phyloP scores from a whole-genome alignment of 169 alveolate genomes.

The Theileria luwenshuni region DNA sequence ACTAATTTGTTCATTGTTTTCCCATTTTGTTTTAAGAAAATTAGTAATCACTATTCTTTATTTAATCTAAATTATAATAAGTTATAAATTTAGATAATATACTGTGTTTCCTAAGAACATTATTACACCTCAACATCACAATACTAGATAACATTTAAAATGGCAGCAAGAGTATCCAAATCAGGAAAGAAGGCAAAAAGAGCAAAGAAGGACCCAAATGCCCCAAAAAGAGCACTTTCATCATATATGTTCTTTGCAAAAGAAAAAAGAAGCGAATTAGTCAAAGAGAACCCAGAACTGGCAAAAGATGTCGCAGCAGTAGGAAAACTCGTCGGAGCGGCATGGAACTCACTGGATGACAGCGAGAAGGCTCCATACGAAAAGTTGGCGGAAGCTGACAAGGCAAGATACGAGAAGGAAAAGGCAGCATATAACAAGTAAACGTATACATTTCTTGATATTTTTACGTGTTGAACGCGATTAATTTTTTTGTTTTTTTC shows the following conservation, averaged over 20 bases:
- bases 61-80: slow-evolving; percentile 7
- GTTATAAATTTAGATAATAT: slow-evolving; percentile 7
- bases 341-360: slow-evolving; percentile 86
- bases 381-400: slow-evolving; percentile 87
- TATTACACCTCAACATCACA: slow-evolving; percentile 12
- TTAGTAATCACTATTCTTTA: too few relatives aligned
- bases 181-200: slow-evolving; percentile 52
- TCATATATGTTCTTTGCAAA: slow-evolving; percentile 89
- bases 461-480: not conserved
- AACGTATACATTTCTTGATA: not conserved
- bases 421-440: slow-evolving; percentile 76
- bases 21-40: too few relatives aligned
- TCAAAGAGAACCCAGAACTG: slow-evolving; percentile 81
- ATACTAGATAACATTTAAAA: slow-evolving; percentile 26
- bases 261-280: slow-evolving; percentile 83
- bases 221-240: slow-evolving; percentile 87
- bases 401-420: slow-evolving; percentile 84
- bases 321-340: slow-evolving; percentile 89
- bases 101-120: slow-evolving; percentile 6
- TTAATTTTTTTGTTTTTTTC: not conserved
- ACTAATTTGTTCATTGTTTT: not conserved
- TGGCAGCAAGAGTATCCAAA: slow-evolving; percentile 69
- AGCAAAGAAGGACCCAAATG: slow-evolving; percentile 85
- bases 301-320: slow-evolving; percentile 87
- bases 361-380: slow-evolving; percentile 86